Percentiles rank a stretch among this genome's conserved stretches.
Evolutionary conservation across 1,284 basidiomycete genomes (phyloP).

Genomic region (Pulveroboletus sp.): DNA sequence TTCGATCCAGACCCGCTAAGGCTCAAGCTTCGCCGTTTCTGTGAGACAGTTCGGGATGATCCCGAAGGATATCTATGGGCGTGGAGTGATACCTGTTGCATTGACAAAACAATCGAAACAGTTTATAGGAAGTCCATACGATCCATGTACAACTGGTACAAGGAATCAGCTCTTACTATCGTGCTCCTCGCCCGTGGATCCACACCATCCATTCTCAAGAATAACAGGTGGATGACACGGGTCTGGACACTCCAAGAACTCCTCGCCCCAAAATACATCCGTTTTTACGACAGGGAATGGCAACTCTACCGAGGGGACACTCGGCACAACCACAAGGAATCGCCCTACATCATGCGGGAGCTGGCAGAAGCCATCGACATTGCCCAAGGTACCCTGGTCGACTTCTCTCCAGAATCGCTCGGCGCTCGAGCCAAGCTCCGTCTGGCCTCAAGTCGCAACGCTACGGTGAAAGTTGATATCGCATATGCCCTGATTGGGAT

Average conservation of each 20-base stretch:
- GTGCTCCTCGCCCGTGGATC: conserved; percentile 6
- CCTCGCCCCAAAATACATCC: conserved; percentile 8
- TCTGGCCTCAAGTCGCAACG: conserved; percentile 3
- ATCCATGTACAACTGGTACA: conserved; percentile 20
- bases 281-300: conserved; percentile 14
- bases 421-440: conserved; percentile 10
- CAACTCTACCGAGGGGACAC: conserved; percentile 1
- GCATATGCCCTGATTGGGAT: conserved; percentile 11
- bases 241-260: conserved; percentile 13
- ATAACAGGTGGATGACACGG: conserved; percentile 11
- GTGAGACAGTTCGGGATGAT: not conserved
- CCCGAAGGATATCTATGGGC: conserved; percentile 5
- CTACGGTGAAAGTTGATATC: conserved; percentile 5
- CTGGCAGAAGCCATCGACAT: conserved; percentile 1
- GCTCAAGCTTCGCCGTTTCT: conserved; percentile 6
- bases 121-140: conserved; percentile 4
- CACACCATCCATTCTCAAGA: not conserved
- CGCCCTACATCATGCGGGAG: conserved; percentile 6
- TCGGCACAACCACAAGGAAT: conserved; percentile 11
- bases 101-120: not conserved
- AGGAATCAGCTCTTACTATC: conserved; percentile 11
- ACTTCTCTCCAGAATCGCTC: conserved; percentile 8
- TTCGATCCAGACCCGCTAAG: not conserved
- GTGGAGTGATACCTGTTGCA: conserved; percentile 6
- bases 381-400: not conserved